Evolutionary conservation across 306 rosid species (phyloP), one percentile per base, ranked within the genome.

Genomic region (Vachellia pachyceras): DNA sequence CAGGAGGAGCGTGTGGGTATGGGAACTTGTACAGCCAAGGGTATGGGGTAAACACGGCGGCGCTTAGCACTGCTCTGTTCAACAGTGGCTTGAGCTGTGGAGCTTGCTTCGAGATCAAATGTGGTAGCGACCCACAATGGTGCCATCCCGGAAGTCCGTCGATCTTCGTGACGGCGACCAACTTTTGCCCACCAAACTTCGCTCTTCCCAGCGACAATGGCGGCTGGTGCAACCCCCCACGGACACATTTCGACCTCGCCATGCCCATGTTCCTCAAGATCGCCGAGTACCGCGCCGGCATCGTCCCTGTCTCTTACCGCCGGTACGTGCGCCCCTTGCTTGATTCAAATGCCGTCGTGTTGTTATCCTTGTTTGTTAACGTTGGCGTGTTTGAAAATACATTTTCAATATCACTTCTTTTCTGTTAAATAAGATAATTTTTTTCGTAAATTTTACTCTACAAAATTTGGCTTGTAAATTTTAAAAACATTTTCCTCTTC

Each of bases 141-240:
- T 94, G 98, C 80, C 97, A 90, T 78, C 17, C 97, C 6, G 98
- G 95, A 0, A 87, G 85, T 17, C 98, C 98, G 29, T 94, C 98
- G 0, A 91, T 94, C 12, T 79, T 94, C 1, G 55, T 94, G 7
- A 94, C 98, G 0, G 98, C 98, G 64, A 94, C 98, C 0, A 94
- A 94, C 75, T 94, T 94, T 15, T 94, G 97, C 57, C 98, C 98
- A 0, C 98, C 98, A 0, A 94, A 94, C 73, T 89, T 58, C 12
- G 98, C 94, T 14, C 87, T 87, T 50, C 36, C 98, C 3, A 94
- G 52, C 20, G 97, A 94, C 80, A 82, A 92, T 60, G 98, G 98
- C 0, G 98, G 98, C 0, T 94, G 98, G 98, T 94, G 98, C 72
- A 94, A 94, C 81, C 98, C 98, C 73, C 98, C 98, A 0, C 82